phyloP scores from a whole-genome alignment of 441 rosid genomes.

The Daphne laureola region DNA sequence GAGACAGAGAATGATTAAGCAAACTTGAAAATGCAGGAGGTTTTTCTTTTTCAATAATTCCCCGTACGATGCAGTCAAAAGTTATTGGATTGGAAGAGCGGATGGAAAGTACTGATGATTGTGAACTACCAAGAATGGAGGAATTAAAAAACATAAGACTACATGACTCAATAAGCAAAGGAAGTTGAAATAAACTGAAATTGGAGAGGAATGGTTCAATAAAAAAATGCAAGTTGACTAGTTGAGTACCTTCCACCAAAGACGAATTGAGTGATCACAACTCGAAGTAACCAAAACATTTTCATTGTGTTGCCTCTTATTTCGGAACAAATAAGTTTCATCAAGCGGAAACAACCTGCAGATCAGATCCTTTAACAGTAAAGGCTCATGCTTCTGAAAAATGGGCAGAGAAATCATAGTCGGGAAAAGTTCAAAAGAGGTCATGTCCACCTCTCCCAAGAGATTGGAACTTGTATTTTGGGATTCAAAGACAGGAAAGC shows the following conservation, averaged over 20 bases:
- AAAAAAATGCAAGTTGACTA: constrained; percentile 3
- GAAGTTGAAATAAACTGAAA: too few relatives aligned
- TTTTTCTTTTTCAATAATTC: background rate
- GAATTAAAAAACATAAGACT: background rate
- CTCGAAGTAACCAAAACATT: constrained; percentile 54
- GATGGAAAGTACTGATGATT: constrained; percentile 1
- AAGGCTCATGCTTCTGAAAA: constrained; percentile 11
- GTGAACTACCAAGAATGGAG: background rate
- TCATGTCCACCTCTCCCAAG: background rate
- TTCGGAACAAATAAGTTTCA: constrained; percentile 35
- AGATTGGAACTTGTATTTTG: too few relatives aligned
- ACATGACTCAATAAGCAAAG: background rate
- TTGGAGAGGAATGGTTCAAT: background rate
- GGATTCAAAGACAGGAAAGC: background rate
- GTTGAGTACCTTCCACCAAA: constrained; percentile 67
- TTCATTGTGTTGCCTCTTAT: constrained; percentile 30
- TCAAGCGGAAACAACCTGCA: constrained; percentile 44
- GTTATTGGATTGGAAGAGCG: background rate
- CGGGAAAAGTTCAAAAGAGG: background rate
- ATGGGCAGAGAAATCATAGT: background rate
- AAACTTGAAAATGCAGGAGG: background rate
- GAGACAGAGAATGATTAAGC: constrained; percentile 3
- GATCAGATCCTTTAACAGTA: background rate
- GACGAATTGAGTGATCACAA: constrained; percentile 49
- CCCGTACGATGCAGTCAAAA: background rate